Conservation (phyloP, 495 filamentous ascomycete species). For the Chaetomium cochliodes region DNA sequence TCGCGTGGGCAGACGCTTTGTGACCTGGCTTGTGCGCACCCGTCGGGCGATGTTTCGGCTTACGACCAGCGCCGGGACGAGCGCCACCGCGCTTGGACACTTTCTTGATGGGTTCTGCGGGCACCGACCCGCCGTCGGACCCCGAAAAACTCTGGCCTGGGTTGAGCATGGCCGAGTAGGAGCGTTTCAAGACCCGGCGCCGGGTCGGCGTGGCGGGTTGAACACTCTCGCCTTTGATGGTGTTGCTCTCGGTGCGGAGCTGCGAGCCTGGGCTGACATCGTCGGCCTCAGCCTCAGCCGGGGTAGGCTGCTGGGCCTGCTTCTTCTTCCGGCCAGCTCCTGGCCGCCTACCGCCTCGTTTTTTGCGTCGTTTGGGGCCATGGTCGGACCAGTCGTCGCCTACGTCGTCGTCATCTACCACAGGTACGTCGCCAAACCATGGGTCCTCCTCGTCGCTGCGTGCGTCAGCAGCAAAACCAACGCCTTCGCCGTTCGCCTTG, state of each 20-base stretch:
- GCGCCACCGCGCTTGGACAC: conserved; percentile 36
- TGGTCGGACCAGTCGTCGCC: conserved; percentile 24
- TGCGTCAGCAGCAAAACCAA: conserved; percentile 18
- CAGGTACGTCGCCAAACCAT: neutral
- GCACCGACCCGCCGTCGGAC: neutral
- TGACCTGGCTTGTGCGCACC: neutral
- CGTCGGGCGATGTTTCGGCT: conserved; percentile 29
- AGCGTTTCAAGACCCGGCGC: conserved; percentile 13
- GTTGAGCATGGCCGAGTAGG: conserved; percentile 6
- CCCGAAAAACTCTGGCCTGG: conserved; percentile 7
- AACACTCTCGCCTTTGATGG: conserved; percentile 22
- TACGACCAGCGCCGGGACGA: conserved; percentile 36
- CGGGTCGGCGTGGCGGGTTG: conserved; percentile 19
- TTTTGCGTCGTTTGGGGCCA: conserved; percentile 22
- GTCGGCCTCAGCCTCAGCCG: conserved; percentile 6
- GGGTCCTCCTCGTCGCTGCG: conserved; percentile 19
- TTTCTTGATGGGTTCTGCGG: conserved; percentile 24
- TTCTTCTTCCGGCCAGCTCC: conserved; percentile 38
- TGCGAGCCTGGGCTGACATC: conserved; percentile 10
- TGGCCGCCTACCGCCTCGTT: conserved; percentile 33
- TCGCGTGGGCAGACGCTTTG: conserved; percentile 4
- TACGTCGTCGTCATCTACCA: conserved; percentile 30
- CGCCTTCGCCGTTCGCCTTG: conserved; percentile 22
- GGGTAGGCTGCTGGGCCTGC: neutral
- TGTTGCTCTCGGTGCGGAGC: conserved; percentile 27